phyloP scores from a whole-genome alignment of 2,329 filamentous ascomycete genomes.

The Coleophoma crateriformis region DNA sequence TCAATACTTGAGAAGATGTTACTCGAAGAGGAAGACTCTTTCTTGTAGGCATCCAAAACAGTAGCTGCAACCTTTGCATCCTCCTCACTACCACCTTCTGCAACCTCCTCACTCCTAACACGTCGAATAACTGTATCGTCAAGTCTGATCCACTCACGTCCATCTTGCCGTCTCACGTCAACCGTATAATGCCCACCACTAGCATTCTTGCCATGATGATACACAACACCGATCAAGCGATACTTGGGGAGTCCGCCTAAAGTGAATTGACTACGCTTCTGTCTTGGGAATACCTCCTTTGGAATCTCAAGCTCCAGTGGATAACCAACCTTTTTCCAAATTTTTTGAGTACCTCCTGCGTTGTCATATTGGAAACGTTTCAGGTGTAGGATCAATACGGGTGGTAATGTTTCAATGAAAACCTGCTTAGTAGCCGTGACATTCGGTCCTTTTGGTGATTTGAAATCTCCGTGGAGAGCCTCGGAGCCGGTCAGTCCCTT shows the following conservation, averaged over 20 bases:
- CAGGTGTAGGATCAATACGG: slow-evolving; percentile 87
- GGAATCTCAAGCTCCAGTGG: slow-evolving; percentile 92
- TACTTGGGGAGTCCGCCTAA: slow-evolving; percentile 76
- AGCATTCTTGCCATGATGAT: slow-evolving; percentile 96
- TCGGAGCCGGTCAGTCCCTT: slow-evolving; percentile 80
- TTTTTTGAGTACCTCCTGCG: slow-evolving; percentile 85
- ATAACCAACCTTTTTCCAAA: slow-evolving; percentile 97
- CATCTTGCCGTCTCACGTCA: slow-evolving; percentile 92
- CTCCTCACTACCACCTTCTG: slow-evolving; percentile 77
- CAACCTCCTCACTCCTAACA: slow-evolving; percentile 82
- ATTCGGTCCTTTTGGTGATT: slow-evolving; percentile 69
- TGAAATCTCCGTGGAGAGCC: slow-evolving; percentile 78
- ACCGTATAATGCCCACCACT: slow-evolving; percentile 96
- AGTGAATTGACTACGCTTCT: slow-evolving; percentile 58
- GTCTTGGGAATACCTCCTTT: slow-evolving; percentile 76
- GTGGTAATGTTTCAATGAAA: slow-evolving; percentile 86
- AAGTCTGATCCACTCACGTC: slow-evolving; percentile 90
- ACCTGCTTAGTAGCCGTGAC: slow-evolving; percentile 86
- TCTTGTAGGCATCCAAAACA: slow-evolving; percentile 62
- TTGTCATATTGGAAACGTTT: slow-evolving; percentile 97
- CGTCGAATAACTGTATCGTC: slow-evolving; percentile 89
- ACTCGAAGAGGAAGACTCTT: slow-evolving; percentile 39
- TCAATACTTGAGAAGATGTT: slow-evolving; percentile 71
- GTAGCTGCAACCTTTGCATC: slow-evolving; percentile 63
- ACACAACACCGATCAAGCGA: slow-evolving; percentile 82